Evolutionary conservation across 306 rosid genomes (phyloP).

Genomic region (Casuarina cunninghamiana): DNA sequence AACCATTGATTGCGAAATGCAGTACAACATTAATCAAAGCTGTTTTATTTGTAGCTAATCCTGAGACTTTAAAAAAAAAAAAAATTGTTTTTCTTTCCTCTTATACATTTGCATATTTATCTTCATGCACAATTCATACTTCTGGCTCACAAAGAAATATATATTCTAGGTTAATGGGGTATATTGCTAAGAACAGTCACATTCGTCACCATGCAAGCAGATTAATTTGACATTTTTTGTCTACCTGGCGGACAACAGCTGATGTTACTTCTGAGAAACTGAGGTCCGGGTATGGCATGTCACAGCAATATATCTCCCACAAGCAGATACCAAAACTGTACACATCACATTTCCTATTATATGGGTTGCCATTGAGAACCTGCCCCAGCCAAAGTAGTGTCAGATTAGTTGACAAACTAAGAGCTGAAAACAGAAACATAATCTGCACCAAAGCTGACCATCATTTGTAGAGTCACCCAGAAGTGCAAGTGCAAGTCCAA

Average conservation of each 20-base stretch:
- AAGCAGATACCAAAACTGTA: constrained; percentile 93
- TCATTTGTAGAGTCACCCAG: constrained; percentile 10
- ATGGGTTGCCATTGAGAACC: constrained; percentile 96
- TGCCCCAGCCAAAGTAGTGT: constrained; percentile 39
- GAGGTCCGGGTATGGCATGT: constrained; percentile 98
- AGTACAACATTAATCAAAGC: not conserved
- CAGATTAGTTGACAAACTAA: constrained; percentile 26
- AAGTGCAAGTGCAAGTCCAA: constrained; percentile 15
- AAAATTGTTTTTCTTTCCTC: not conserved
- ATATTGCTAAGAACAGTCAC: not conserved
- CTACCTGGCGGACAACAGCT: constrained; percentile 90
- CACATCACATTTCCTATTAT: constrained; percentile 94
- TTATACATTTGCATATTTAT: not conserved
- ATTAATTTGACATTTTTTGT: constrained; percentile 15
- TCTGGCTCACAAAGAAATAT: too few species aligned
- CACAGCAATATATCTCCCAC: constrained; percentile 99
- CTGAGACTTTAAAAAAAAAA: not conserved
- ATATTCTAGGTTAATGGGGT: not conserved
- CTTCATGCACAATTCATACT: not conserved
- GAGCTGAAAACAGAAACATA: not conserved
- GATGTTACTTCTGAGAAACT: constrained; percentile 97
- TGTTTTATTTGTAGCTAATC: not conserved
- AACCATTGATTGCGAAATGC: not conserved
- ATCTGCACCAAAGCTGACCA: constrained; percentile 9
- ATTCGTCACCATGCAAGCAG: constrained; percentile 11